These are phyloP conservation scores for Candida pseudoviswanathii DNA, from an alignment of 1,139 yeast genomes.

Conservation along the genomic window DNA sequence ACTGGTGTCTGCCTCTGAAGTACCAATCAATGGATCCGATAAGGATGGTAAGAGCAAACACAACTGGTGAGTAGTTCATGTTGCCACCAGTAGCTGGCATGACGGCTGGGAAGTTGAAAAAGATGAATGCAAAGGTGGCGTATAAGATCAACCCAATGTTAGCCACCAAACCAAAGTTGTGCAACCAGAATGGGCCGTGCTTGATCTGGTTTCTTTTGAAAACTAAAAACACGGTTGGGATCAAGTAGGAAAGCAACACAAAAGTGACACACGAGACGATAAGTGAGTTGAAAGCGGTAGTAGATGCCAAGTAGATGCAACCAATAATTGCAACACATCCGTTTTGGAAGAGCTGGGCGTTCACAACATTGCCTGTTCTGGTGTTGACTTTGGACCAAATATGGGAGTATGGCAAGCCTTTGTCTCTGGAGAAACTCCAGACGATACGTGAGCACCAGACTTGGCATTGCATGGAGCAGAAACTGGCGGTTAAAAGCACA, in stretches of 20 bases:
- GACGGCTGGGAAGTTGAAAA: conserved; percentile 47
- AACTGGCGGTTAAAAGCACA: conserved; percentile 62
- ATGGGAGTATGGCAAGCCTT: conserved; percentile 42
- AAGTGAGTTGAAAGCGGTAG: conserved; percentile 46
- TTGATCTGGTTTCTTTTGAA: conserved; percentile 37
- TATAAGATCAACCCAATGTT: conserved; percentile 22
- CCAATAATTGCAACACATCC: conserved; percentile 40
- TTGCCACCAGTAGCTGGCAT: conserved; percentile 47
- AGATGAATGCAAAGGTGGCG: conserved; percentile 44
- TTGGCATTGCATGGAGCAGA: conserved; percentile 71
- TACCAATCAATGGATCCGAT: conserved; percentile 42
- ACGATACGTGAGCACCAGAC: conserved; percentile 78
- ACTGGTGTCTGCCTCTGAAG: conserved; percentile 38
- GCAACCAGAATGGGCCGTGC: conserved; percentile 55
- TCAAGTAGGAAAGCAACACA: conserved; percentile 35
- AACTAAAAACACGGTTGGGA: conserved; percentile 36
- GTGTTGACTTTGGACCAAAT: conserved; percentile 35
- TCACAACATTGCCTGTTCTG: conserved; percentile 35
- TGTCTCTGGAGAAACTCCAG: conserved; percentile 79
- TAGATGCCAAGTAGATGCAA: conserved; percentile 44
- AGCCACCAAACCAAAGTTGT: conserved; percentile 24
- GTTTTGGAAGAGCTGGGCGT: conserved; percentile 40
- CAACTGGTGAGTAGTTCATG: conserved; percentile 51
- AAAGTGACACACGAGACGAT: conserved; percentile 40
- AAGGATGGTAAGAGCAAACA: conserved; percentile 34